phyloP scores from a whole-genome alignment of 345 rosid species.

The Adansonia digitata region DNA sequence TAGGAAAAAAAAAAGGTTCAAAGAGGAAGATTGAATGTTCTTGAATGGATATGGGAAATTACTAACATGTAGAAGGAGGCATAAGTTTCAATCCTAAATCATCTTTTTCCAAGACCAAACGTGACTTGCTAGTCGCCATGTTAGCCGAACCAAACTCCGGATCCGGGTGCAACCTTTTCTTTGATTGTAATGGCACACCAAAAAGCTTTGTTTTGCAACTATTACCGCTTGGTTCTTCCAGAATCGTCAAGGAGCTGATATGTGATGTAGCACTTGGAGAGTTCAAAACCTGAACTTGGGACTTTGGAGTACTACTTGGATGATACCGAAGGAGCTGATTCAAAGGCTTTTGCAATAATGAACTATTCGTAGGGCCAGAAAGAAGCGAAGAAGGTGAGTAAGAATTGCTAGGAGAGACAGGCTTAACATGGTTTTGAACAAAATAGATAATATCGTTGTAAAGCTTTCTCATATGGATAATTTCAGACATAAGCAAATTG shows the following conservation, averaged over 20 bases:
- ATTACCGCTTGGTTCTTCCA: slow-evolving; percentile 28
- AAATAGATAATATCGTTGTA: slow-evolving; percentile 90
- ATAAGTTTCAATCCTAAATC: slow-evolving; percentile 82
- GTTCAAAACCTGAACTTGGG: slow-evolving; percentile 28
- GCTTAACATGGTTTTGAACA: slow-evolving; percentile 89
- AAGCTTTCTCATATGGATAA: slow-evolving; percentile 87
- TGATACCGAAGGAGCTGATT: slow-evolving; percentile 41
- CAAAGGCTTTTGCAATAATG: slow-evolving; percentile 40
- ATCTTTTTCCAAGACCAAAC: slow-evolving; percentile 63
- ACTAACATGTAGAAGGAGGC: slow-evolving; percentile 53
- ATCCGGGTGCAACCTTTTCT: slow-evolving; percentile 61
- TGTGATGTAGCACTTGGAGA: slow-evolving; percentile 37
- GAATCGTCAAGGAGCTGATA: slow-evolving; percentile 37
- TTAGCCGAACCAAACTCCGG: slow-evolving; percentile 29
- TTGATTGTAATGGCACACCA: slow-evolving; percentile 68
- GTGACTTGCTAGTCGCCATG: slow-evolving; percentile 48
- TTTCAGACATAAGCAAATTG: slow-evolving; percentile 70
- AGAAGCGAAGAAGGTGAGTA: slow-evolving; percentile 43
- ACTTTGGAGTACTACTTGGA: slow-evolving; percentile 16
- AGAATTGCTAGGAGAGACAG: slow-evolving; percentile 64
- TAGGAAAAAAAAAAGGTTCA: not conserved
- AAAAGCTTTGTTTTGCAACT: slow-evolving; percentile 62
- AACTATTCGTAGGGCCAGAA: slow-evolving; percentile 27
- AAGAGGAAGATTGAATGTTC: not conserved
- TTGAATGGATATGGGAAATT: slow-evolving; percentile 15